Evolutionary conservation across 2,329 filamentous ascomycete genomes (phyloP).

Genomic region (Gnomoniopsis smithogilvyi): DNA sequence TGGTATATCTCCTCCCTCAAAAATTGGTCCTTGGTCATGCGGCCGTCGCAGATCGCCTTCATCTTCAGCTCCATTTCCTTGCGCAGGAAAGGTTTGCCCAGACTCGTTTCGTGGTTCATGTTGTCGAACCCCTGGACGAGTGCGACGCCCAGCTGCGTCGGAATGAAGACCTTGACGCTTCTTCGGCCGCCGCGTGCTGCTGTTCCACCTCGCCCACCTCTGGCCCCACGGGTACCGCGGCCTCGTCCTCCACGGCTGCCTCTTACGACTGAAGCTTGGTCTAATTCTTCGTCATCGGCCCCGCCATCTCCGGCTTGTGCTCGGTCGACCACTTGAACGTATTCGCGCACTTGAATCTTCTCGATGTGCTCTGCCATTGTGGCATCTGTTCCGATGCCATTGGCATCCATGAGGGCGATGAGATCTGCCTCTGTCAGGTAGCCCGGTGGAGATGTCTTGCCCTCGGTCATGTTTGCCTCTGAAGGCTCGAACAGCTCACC

Average conservation of each 20-base stretch:
- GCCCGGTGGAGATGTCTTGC: slow-evolving; percentile 79
- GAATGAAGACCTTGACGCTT: slow-evolving; percentile 81
- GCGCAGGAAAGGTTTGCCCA: slow-evolving; percentile 91
- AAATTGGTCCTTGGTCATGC: slow-evolving; percentile 69
- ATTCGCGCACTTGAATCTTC: slow-evolving; percentile 88
- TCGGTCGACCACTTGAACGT: slow-evolving; percentile 65
- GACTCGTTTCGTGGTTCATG: slow-evolving; percentile 87
- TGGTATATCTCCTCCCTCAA: slow-evolving; percentile 80
- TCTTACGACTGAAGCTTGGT: slow-evolving; percentile 33
- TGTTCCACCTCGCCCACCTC: slow-evolving; percentile 39
- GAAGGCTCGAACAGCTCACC: slow-evolving; percentile 84
- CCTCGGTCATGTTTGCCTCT: slow-evolving; percentile 85
- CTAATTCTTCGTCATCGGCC: slow-evolving; percentile 35
- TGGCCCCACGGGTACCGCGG: slow-evolving; percentile 39
- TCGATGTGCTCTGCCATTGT: slow-evolving; percentile 99
- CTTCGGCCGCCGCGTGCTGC: slow-evolving; percentile 41
- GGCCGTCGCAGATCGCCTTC: slow-evolving; percentile 93
- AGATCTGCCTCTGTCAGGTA: slow-evolving; percentile 95
- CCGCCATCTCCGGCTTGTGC: slow-evolving; percentile 33
- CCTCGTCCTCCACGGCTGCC: slow-evolving; percentile 46
- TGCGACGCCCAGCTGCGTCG: slow-evolving; percentile 85
- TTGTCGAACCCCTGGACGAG: slow-evolving; percentile 92
- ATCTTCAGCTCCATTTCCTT: slow-evolving; percentile 98
- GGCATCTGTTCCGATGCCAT: slow-evolving; percentile 96
- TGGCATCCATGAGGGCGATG: slow-evolving; percentile 96